Evolutionary conservation across 768 basidiomycete species (phyloP).

Genomic region (Crassisporium funariophilum): DNA sequence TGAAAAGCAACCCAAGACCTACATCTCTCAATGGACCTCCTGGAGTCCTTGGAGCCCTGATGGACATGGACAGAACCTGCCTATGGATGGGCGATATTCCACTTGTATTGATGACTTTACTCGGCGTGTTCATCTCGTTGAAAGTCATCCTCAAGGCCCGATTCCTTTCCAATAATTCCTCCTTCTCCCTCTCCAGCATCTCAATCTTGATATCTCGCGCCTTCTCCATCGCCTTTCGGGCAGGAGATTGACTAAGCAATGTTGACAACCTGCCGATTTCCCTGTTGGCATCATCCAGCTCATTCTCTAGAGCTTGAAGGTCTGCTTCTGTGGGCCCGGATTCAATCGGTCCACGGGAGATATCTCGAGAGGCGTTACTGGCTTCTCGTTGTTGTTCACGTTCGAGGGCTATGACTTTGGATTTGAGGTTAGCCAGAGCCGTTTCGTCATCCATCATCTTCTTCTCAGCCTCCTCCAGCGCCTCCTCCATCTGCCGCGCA

Average conservation of each 20-base stretch:
- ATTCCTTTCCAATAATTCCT: constrained; percentile 74
- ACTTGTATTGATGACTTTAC: constrained; percentile 52
- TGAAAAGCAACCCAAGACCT: constrained; percentile 26
- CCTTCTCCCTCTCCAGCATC: constrained; percentile 74
- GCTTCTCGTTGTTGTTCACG: constrained; percentile 48
- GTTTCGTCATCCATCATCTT: constrained; percentile 69
- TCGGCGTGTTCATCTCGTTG: constrained; percentile 58
- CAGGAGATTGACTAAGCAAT: constrained; percentile 70
- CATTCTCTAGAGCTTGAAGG: constrained; percentile 66
- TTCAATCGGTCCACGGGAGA: constrained; percentile 27
- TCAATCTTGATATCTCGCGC: constrained; percentile 78
- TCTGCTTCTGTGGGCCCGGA: constrained; percentile 52
- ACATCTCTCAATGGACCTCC: constrained; percentile 81
- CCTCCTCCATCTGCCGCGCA: constrained; percentile 71
- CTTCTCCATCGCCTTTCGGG: constrained; percentile 74
- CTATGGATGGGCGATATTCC: constrained; percentile 80
- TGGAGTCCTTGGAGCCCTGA: constrained; percentile 74
- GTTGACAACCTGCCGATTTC: constrained; percentile 75
- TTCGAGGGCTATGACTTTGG: constrained; percentile 55
- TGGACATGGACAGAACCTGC: constrained; percentile 66
- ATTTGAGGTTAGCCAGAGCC: constrained; percentile 49
- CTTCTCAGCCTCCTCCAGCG: constrained; percentile 71
- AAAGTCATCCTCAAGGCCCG: constrained; percentile 55
- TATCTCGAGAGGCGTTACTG: constrained; percentile 25
- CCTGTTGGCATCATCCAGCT: constrained; percentile 74